A percentile compares a stretch with the other conserved stretches of the same genome.
These are phyloP conservation scores for Nannochloropsis salina DNA, from an alignment of 108 stramenopile genomes.

Conservation along the genomic window DNA sequence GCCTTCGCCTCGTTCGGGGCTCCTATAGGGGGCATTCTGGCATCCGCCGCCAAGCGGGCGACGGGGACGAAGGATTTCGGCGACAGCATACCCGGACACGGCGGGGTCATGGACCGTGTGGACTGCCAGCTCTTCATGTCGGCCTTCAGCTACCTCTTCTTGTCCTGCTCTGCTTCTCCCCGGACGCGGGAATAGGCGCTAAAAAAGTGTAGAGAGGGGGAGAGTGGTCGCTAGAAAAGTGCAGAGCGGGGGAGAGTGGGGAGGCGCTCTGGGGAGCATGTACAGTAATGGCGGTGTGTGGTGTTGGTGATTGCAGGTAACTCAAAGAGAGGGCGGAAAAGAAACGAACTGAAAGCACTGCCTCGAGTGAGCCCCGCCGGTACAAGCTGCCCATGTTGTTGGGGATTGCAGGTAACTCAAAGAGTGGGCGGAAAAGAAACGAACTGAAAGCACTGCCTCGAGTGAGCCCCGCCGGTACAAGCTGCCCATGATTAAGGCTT, in stretches of 20 bases:
- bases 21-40: conserved; percentile 90
- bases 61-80: conserved; percentile 89
- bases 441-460: background rate
- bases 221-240: no score
- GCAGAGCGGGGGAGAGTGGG: no score
- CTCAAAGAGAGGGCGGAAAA: background rate
- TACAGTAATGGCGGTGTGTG: background rate
- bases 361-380: background rate
- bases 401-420: background rate
- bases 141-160: conserved; percentile 32
- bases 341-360: background rate
- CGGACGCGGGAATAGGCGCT: no score
- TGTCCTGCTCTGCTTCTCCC: background rate
- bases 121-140: conserved; percentile 94
- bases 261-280: no score
- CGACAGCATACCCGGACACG: conserved; percentile 79
- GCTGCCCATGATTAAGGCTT: background rate
- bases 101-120: conserved; percentile 90
- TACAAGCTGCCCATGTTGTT: background rate
- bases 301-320: background rate
- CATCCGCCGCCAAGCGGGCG: conserved; percentile 79
- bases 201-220: no score
- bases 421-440: background rate
- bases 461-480: background rate
- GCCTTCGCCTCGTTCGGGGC: conserved; percentile 72